Evolutionary conservation across 139 green algal species (phyloP).

Genomic region (Coelastrella sp.): DNA sequence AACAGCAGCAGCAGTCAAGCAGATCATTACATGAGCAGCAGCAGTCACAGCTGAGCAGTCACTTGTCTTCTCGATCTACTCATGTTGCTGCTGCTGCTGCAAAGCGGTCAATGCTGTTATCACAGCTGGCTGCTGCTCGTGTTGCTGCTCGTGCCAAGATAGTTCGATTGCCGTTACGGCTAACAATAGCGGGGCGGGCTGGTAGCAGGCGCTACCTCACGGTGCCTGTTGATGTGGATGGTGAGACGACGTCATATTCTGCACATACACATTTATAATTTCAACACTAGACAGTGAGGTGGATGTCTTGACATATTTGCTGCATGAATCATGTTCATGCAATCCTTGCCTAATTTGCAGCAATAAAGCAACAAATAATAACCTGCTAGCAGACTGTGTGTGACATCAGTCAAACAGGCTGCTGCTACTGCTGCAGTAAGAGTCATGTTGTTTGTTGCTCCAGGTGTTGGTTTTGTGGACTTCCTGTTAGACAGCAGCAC

Average conservation of each 20-base stretch:
- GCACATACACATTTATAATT: not conserved
- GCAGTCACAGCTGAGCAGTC: not conserved
- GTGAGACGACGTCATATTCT: not conserved
- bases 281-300: not conserved
- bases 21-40: not conserved
- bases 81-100: constrained; percentile 13
- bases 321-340: not conserved
- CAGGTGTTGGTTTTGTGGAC: constrained; percentile 42
- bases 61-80: not conserved
- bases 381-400: no score
- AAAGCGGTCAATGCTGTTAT: not conserved
- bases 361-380: not conserved
- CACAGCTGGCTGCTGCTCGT: constrained; percentile 1
- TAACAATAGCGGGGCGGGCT: constrained; percentile 19
- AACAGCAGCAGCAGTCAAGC: not conserved
- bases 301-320: not conserved
- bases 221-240: constrained; percentile 45
- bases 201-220: constrained; percentile 36
- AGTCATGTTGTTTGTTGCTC: not conserved
- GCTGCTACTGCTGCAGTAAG: not conserved
- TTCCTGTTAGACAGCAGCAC: constrained; percentile 31
- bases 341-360: not conserved
- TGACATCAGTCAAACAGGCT: not conserved
- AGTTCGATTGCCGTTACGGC: constrained; percentile 36
- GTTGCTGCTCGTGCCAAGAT: constrained; percentile 32